Conservation (phyloP, 2,329 filamentous ascomycete genomes). For the Aspergillus oerlinghausenensis region DNA sequence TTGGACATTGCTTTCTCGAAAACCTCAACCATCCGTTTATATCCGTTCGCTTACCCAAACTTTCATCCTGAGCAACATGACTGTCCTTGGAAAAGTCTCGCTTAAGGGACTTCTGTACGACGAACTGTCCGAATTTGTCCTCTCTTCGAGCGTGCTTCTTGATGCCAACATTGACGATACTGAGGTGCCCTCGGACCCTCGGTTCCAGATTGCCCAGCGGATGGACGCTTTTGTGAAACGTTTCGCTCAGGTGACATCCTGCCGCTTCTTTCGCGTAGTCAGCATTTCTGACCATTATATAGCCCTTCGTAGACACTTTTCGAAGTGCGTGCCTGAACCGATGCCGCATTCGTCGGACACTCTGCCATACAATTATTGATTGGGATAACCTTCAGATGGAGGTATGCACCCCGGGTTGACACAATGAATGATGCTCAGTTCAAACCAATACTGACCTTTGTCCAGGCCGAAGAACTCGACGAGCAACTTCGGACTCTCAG, state of each 20-base stretch:
- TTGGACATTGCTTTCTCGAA: conserved; percentile 68
- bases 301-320: conserved; percentile 78
- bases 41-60: conserved; percentile 74
- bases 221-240: conserved; percentile 66
- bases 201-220: conserved; percentile 65
- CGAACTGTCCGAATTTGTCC: conserved; percentile 71
- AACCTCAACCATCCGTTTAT: conserved; percentile 78
- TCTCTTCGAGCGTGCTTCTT: conserved; percentile 67
- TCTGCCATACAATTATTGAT: conserved; percentile 76
- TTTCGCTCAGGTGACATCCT: conserved; percentile 42
- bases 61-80: conserved; percentile 68
- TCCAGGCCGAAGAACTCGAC: conserved; percentile 64
- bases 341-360: conserved; percentile 80
- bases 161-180: conserved; percentile 71
- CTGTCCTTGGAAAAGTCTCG: conserved; percentile 62
- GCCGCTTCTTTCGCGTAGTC: not conserved
- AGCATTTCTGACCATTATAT: conserved; percentile 25
- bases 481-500: conserved; percentile 58
- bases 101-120: conserved; percentile 73
- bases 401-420: conserved; percentile 37
- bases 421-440: not conserved
- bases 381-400: conserved; percentile 83
- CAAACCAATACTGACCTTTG: conserved; percentile 5
- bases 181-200: conserved; percentile 67
- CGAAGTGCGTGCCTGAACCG: conserved; percentile 84